Percentiles rank a stretch among this genome's conserved stretches.
phyloP scores from a whole-genome alignment of 345 rosid genomes.

The Gossypium rotundifolium region DNA sequence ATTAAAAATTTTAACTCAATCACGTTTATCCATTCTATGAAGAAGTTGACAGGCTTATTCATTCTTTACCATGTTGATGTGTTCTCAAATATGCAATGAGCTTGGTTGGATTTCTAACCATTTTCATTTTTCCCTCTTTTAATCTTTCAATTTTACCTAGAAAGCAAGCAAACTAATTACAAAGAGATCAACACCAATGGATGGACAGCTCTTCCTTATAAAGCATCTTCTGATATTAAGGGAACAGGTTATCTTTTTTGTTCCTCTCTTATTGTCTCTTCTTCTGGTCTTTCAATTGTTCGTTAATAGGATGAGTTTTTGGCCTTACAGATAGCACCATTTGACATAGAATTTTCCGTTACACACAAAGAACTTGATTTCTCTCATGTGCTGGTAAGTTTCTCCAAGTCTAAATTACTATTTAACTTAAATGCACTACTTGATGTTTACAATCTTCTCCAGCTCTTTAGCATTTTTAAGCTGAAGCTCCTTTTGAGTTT shows the following conservation, averaged over 20 bases:
- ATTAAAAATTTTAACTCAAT: not conserved
- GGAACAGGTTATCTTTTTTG: conserved; percentile 66
- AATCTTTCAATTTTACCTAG: conserved; percentile 33
- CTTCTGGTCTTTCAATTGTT: conserved; percentile 8
- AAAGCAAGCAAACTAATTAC: conserved; percentile 86
- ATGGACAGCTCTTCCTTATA: conserved; percentile 90
- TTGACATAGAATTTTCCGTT: conserved; percentile 92
- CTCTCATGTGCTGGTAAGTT: conserved; percentile 93
- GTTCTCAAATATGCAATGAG: not conserved
- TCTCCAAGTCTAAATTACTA: conserved; percentile 1
- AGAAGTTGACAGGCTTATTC: not conserved
- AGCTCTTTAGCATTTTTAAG: not conserved
- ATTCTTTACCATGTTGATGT: not conserved
- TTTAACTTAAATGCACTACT: not conserved
- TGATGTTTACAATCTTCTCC: not conserved
- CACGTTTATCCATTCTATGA: not conserved
- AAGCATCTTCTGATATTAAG: conserved; percentile 86
- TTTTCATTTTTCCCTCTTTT: not conserved
- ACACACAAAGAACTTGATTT: conserved; percentile 98
- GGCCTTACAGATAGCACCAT: conserved; percentile 75
- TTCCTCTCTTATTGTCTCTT: conserved; percentile 12
- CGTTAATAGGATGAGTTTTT: not conserved
- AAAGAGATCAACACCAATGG: conserved; percentile 81
- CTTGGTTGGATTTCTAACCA: conserved; percentile 5
- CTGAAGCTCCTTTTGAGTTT: not conserved